Percentiles rank a stretch among this genome's conserved stretches.
Conservation (phyloP, 2,329 filamentous ascomycete genomes). For the Penicillium sclerotiorum region DNA sequence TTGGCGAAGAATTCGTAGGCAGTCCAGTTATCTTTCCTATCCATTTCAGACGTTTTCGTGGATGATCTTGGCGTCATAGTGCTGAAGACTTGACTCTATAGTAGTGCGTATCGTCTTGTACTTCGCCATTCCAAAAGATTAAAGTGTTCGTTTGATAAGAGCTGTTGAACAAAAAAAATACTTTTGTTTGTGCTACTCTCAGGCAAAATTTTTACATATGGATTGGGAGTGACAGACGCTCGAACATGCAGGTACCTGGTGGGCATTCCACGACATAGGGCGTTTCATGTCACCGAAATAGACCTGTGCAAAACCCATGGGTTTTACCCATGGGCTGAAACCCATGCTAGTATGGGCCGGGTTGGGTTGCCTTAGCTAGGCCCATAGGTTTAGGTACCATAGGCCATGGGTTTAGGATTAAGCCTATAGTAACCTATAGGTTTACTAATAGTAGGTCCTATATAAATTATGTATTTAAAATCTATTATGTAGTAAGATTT, state of each 20-base stretch:
- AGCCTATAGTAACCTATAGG: too few species aligned
- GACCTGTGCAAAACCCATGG: too few species aligned
- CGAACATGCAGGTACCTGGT: slow-evolving; percentile 15
- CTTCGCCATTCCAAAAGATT: slow-evolving; percentile 9
- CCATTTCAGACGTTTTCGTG: slow-evolving; percentile 9
- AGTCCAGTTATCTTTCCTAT: slow-evolving; percentile 11
- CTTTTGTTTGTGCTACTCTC: slow-evolving; percentile 4
- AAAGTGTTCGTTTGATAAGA: slow-evolving; percentile 6
- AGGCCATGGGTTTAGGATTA: too few species aligned
- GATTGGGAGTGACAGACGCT: slow-evolving; percentile 11
- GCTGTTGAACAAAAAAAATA: slow-evolving; percentile 1
- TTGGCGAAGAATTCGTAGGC: too few species aligned
- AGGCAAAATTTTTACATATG: slow-evolving; percentile 9
- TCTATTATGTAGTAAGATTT: too few species aligned
- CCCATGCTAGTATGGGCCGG: too few species aligned
- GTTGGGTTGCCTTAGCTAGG: too few species aligned
- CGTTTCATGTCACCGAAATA: slow-evolving; percentile 19
- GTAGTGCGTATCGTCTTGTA: slow-evolving; percentile 6
- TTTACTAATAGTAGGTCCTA: too few species aligned
- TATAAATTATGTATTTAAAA: too few species aligned
- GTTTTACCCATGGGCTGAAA: too few species aligned
- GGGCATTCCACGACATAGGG: slow-evolving; percentile 17
- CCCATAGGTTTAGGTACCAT: too few species aligned
- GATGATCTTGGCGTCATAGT: slow-evolving; percentile 12
- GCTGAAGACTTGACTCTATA: slow-evolving; percentile 9